Evolutionary conservation across 1,284 basidiomycete species (phyloP).

Genomic region (Tilletia indica): DNA sequence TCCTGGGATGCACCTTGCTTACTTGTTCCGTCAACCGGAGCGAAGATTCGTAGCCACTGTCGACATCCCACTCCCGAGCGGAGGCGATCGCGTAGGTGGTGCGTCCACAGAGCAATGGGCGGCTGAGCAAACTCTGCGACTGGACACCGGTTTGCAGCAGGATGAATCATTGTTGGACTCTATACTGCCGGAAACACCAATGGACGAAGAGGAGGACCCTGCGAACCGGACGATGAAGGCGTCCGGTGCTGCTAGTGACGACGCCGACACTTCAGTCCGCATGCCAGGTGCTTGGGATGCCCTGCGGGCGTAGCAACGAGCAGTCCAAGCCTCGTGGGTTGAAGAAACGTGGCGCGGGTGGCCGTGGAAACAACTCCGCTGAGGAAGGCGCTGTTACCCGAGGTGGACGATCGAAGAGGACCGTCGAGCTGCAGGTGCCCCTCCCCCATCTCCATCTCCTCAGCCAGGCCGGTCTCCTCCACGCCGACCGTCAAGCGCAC

Average conservation of each 20-base stretch:
- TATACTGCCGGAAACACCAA: not conserved
- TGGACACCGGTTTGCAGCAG: not conserved
- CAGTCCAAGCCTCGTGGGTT: too few relatives aligned
- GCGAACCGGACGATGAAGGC: not conserved
- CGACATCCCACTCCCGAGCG: not conserved
- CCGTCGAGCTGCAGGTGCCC: not conserved
- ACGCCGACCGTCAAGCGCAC: not conserved
- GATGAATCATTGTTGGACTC: not conserved
- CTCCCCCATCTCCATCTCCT: not conserved
- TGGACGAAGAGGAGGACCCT: not conserved
- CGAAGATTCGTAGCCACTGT: conserved; percentile 2
- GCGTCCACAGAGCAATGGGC: conserved; percentile 12
- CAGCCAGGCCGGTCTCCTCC: not conserved
- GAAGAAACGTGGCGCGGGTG: too few relatives aligned
- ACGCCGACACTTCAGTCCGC: not conserved
- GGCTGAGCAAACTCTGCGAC: not conserved
- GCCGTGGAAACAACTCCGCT: too few relatives aligned
- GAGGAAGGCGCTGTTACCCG: not conserved
- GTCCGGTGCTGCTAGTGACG: not conserved
- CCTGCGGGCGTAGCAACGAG: not conserved
- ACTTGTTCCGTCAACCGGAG: conserved; percentile 8
- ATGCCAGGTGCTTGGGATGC: conserved; percentile 15
- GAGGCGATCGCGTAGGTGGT: not conserved
- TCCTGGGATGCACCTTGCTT: not conserved
- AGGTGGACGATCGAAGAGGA: not conserved